Conservation (phyloP, 2,329 filamentous ascomycete genomes). For the Alternaria triticina region DNA sequence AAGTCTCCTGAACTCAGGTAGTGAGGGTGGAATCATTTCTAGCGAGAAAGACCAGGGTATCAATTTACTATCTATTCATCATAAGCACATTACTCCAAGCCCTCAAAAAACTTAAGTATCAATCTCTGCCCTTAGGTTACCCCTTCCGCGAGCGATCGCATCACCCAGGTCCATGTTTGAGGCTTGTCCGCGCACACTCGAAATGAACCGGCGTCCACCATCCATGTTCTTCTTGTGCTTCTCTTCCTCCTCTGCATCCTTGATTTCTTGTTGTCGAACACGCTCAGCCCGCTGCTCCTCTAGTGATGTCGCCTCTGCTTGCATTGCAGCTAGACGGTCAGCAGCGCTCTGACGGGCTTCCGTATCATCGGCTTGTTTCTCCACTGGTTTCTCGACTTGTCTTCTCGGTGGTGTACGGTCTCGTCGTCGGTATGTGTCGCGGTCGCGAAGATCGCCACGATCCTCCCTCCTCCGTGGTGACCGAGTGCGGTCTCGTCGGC, state of each 20-base stretch:
- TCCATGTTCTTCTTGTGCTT: conserved; percentile 32
- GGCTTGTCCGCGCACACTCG: conserved; percentile 29
- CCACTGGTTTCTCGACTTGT: background rate
- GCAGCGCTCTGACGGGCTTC: conserved; percentile 27
- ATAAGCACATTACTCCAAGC: background rate
- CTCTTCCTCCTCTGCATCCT: conserved; percentile 43
- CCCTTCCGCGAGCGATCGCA: conserved; percentile 36
- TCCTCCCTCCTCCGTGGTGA: conserved; percentile 29
- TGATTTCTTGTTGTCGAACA: conserved; percentile 36
- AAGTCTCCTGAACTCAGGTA: background rate
- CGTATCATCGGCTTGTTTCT: conserved; percentile 4
- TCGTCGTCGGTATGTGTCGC: conserved; percentile 28
- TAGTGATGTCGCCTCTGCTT: conserved; percentile 39
- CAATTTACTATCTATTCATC: conserved; percentile 5
- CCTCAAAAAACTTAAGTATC: conserved; percentile 11
- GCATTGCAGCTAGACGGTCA: conserved; percentile 44
- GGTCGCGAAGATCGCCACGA: conserved; percentile 19
- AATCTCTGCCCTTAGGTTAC: conserved; percentile 21
- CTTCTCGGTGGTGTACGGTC: conserved; percentile 23
- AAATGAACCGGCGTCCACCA: conserved; percentile 33
- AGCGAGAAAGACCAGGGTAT: conserved; percentile 9
- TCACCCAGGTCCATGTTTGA: conserved; percentile 36
- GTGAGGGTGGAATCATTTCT: background rate
- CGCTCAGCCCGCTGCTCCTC: conserved; percentile 44
- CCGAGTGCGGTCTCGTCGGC: conserved; percentile 16